A percentile compares a stretch with the other conserved stretches of the same genome.
Evolutionary conservation across 2,329 filamentous ascomycete genomes (phyloP).

Genomic region (Colletotrichum limetticola): DNA sequence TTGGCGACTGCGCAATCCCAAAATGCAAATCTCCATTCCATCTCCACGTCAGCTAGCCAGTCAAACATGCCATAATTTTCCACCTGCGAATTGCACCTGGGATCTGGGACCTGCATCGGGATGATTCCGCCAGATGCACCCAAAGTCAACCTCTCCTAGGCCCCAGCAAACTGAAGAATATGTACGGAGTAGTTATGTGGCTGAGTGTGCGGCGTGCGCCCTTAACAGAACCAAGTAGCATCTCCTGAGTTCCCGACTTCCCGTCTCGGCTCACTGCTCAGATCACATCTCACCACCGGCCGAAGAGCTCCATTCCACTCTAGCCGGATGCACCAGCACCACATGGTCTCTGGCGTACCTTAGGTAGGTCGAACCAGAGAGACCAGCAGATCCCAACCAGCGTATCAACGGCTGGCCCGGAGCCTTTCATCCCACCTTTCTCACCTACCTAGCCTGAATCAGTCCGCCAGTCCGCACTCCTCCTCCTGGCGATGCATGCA

Average conservation of each 20-base stretch:
- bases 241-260: background rate
- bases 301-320: conserved; percentile 8
- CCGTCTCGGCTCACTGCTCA: conserved; percentile 8
- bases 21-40: background rate
- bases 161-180: too few species aligned
- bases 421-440: conserved; percentile 17
- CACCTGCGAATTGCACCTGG: background rate
- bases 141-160: background rate
- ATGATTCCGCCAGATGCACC: background rate
- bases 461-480: background rate
- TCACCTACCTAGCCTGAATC: background rate
- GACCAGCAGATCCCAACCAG: background rate
- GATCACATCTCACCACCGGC: background rate
- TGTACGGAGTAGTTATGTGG: background rate
- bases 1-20: background rate
- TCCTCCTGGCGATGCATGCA: conserved; percentile 15
- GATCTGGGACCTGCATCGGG: background rate
- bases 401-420: conserved; percentile 14
- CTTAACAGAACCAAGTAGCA: conserved; percentile 11
- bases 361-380: background rate
- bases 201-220: background rate
- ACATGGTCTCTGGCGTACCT: background rate
- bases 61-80: background rate
- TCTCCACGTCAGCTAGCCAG: background rate
- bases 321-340: background rate